phyloP scores from a whole-genome alignment of 2,329 filamentous ascomycete genomes.

The Sphaceloma murrayae region DNA sequence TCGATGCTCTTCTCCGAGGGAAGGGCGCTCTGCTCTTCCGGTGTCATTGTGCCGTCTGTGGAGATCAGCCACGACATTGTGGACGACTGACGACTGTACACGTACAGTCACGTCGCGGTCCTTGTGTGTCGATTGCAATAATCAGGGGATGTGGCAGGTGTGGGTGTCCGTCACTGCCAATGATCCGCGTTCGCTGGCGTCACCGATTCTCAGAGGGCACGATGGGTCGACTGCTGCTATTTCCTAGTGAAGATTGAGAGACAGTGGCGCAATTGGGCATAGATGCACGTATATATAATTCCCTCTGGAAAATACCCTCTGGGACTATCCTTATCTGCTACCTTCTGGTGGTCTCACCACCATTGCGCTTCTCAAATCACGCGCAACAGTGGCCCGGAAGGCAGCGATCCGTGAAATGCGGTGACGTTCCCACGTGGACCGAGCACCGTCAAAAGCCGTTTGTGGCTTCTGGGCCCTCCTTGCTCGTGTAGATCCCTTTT shows the following conservation, averaged over 20 bases:
- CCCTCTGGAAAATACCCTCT: neutral
- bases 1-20: constrained; percentile 9
- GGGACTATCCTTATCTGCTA: too few relatives aligned
- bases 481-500: neutral
- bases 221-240: too few relatives aligned
- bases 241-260: too few relatives aligned
- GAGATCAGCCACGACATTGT: neutral
- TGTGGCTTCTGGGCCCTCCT: neutral
- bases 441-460: neutral
- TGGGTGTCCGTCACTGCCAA: too few relatives aligned
- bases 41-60: constrained; percentile 4
- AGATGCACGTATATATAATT: too few relatives aligned
- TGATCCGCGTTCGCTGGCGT: constrained; percentile 7
- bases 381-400: constrained; percentile 14
- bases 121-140: too few relatives aligned
- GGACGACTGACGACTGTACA: too few relatives aligned
- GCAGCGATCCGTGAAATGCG: constrained; percentile 1
- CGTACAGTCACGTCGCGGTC: too few relatives aligned
- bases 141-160: neutral
- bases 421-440: constrained; percentile 8
- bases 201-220: neutral
- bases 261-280: too few relatives aligned
- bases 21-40: constrained; percentile 1
- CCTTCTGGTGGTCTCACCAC: too few relatives aligned
- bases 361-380: constrained; percentile 12